Evolutionary conservation across 345 rosid genomes (phyloP), one percentile per base, ranked within the genome.

Genomic region (Eucalyptus polyanthemos): DNA sequence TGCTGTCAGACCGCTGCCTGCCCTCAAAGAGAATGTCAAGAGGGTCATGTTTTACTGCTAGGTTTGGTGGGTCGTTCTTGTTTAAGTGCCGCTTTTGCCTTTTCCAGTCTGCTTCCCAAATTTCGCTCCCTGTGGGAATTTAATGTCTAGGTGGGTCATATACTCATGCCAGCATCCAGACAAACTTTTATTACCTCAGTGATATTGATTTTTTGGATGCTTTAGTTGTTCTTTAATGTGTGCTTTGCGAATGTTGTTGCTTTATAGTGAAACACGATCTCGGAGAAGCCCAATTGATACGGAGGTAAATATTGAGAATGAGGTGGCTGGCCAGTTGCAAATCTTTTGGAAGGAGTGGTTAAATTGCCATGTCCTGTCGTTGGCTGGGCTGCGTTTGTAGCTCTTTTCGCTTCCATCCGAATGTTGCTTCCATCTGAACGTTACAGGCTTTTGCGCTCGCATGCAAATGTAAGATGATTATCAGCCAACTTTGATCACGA

Each of bases 41-140:
- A 93, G 97, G 80, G 99, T 97, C 34, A 97, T 97, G 99, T 97
- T 97, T 89, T 97, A 97, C 89, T 97, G 99, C 87, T 97, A 92
- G 88, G 50, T 17, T 40, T 49, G 25, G 37, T 17, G 87, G 53
- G 14, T 37, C 27, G 14, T 24, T 76, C 83, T 76, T 2, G 83
- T 40, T 22, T 37, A 21, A 37, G 47, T 76, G 44, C 3, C 22
- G 47, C 14, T 11, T 40, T 76, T 21, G 8, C 45, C 25, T 37
- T 37, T 37, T 76, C 22, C 83, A 6, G 27, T 76, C 47, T 76
- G 47, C 83, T 76, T 37, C 47, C 45, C 83, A 76, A 37, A 37
- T 37, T 76, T 76, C 47, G 27, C 27, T 21, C 27, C 24, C 14
- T 40, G 8, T 21, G 83, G 47, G 45, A 37, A 11, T 76, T 10